Percentiles rank a stretch among this genome's conserved stretches.
Evolutionary conservation across 169 alveolate genomes (phyloP).

Genomic region (Eimeria maxima): DNA sequence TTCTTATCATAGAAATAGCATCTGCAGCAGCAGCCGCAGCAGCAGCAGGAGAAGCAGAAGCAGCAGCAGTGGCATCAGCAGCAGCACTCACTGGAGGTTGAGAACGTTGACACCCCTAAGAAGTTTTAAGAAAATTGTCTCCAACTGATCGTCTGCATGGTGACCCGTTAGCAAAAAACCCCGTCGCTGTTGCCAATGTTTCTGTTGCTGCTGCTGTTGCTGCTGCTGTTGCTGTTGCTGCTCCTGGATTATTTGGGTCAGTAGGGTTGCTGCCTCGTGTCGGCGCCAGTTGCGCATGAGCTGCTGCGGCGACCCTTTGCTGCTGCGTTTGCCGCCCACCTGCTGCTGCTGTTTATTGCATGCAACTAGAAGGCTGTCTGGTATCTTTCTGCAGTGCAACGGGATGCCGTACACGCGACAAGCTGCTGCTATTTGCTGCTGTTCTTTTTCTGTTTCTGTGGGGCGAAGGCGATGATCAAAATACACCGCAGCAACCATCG

Average conservation of each 20-base stretch:
- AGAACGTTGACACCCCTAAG: conserved; percentile 74
- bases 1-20: too few species aligned
- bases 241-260: conserved; percentile 3
- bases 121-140: conserved; percentile 71
- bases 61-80: conserved; percentile 30
- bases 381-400: conserved; percentile 25
- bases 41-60: background rate
- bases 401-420: conserved; percentile 64
- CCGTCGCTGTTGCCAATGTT: conserved; percentile 25
- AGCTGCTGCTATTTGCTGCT: conserved; percentile 37
- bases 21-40: background rate
- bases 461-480: conserved; percentile 62
- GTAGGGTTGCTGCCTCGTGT: conserved; percentile 21
- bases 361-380: conserved; percentile 6
- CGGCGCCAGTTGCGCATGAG: conserved; percentile 70
- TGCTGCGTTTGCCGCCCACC: background rate
- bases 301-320: conserved; percentile 72
- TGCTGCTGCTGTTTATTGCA: conserved; percentile 61
- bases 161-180: conserved; percentile 66
- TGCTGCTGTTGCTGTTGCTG: conserved; percentile 62
- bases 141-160: conserved; percentile 79
- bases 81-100: conserved; percentile 67
- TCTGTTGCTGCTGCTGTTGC: conserved; percentile 62
- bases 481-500: conserved; percentile 57
- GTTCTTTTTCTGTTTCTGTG: conserved; percentile 35